Base-by-base conservation (phyloP, 148 eudicot species). In the Rhododendron mucronatum region DNA sequence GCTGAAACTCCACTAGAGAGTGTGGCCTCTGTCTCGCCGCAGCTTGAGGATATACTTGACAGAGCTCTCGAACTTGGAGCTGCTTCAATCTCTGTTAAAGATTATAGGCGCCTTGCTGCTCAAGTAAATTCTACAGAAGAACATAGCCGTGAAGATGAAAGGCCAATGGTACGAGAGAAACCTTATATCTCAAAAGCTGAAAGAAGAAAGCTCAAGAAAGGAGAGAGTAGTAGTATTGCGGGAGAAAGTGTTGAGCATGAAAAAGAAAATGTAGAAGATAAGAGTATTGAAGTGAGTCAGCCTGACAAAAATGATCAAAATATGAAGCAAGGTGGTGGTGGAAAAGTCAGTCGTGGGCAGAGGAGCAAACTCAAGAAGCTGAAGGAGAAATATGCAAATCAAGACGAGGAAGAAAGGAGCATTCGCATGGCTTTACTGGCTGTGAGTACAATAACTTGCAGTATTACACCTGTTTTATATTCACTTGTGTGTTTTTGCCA, bases 11-110 rank as follows among this genome's bases (percentile, higher is more conserved):
- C 87, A 51, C 92, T 88, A 47, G 89, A 63, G 74, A 80, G 86
- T 76, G 87, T 76, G 77, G 37, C 88, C 82, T 86, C 92, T 80
- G 91, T 83, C 67, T 86, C 92, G 55, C 87, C 91, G 30, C 90
- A 93, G 83, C 93, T 97, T 83, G 98, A 97, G 90, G 95, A 95
- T 91, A 92, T 97, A 82, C 87, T 97, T 85, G 99, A 97, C 89
- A 95, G 90, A 90, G 99, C 99, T 84, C 98, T 97, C 73, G 98
- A 94, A 93, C 95, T 97, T 93, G 98, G 99, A 78, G 89, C 94
- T 90, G 86, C 95, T 81, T 84, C 92, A 88, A 88, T 87, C 51
- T 85, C 94, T 81, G 82, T 89, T 86, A 92, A 89, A 88, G 89
- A 82, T 35, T 93, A 91, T 91, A 93, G 90, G 78, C 78, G 78